phyloP scores from a whole-genome alignment of 83 land plant genomes.

The Isoetes engelmannii region DNA sequence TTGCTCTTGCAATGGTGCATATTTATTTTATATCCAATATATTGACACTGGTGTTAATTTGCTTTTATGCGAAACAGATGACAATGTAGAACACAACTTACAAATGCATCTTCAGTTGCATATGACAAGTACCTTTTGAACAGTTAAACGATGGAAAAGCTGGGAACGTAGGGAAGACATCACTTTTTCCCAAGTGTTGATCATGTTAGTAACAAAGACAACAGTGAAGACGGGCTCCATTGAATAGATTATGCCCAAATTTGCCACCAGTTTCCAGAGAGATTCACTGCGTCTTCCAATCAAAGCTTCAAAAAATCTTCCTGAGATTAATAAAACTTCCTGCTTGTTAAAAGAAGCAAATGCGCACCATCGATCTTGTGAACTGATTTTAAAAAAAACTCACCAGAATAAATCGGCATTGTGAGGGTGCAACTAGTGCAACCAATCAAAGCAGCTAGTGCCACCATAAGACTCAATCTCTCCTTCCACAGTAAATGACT shows the following conservation, averaged over 20 bases:
- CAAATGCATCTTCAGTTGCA: not conserved
- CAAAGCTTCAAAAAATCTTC: slow-evolving; percentile 80
- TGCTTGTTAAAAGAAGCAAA: not conserved
- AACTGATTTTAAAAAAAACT: not conserved
- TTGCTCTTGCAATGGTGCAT: not conserved
- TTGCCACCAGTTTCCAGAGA: slow-evolving; percentile 53
- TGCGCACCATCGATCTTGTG: not conserved
- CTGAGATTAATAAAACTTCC: slow-evolving; percentile 26
- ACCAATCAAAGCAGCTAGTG: slow-evolving; percentile 44
- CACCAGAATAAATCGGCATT: slow-evolving; percentile 90
- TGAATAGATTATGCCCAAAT: slow-evolving; percentile 51
- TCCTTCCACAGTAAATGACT: slow-evolving; percentile 46
- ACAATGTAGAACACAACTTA: not conserved
- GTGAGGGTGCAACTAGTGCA: slow-evolving; percentile 80
- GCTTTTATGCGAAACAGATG: slow-evolving; percentile 5
- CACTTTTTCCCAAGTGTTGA: slow-evolving; percentile 76
- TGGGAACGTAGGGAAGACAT: slow-evolving; percentile 68
- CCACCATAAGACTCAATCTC: slow-evolving; percentile 51
- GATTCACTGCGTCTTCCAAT: slow-evolving; percentile 64
- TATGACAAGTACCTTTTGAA: slow-evolving; percentile 67
- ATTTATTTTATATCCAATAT: not conserved
- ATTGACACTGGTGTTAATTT: not conserved
- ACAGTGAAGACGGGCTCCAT: slow-evolving; percentile 80
- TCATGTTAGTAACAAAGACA: slow-evolving; percentile 80
- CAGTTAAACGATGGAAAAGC: slow-evolving; percentile 62